Percentiles rank a stretch among this genome's conserved stretches.
Evolutionary conservation across 768 basidiomycete species (phyloP).

Genomic region (Lanmaoa pseudosensibilis): DNA sequence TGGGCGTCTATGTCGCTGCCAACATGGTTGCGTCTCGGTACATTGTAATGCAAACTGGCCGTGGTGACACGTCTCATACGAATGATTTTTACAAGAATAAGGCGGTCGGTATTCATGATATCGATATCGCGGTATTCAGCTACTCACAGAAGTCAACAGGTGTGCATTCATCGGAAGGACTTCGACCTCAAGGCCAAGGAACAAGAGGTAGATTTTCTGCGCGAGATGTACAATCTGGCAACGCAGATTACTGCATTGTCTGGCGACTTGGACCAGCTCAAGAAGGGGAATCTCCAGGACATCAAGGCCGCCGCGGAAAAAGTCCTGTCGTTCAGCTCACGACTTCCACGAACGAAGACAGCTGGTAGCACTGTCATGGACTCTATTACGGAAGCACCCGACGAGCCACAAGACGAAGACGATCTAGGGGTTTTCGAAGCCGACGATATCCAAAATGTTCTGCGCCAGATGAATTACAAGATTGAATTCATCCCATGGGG

Average conservation of each 20-base stretch:
- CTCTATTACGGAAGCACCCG: not conserved
- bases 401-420: not conserved
- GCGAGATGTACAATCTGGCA: constrained; percentile 15
- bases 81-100: not conserved
- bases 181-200: not conserved
- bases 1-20: constrained; percentile 9
- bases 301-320: not conserved
- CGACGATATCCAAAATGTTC: no score
- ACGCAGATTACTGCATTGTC: not conserved
- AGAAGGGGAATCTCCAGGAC: not conserved
- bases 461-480: no score
- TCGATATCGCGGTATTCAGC: not conserved
- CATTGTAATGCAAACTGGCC: constrained; percentile 1
- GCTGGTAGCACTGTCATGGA: not conserved
- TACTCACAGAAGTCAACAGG: not conserved
- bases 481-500: no score
- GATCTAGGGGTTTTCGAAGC: no score
- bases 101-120: not conserved
- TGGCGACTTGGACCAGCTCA: not conserved
- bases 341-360: not conserved
- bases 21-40: constrained; percentile 5
- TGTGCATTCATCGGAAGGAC: constrained; percentile 1
- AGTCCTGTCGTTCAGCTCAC: not conserved
- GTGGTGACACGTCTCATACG: not conserved
- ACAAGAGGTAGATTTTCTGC: not conserved